A percentile compares a stretch with the other conserved stretches of the same genome.
These are phyloP conservation scores for Henckelia pumila DNA, from an alignment of 257 asterid species.

Conservation along the genomic window DNA sequence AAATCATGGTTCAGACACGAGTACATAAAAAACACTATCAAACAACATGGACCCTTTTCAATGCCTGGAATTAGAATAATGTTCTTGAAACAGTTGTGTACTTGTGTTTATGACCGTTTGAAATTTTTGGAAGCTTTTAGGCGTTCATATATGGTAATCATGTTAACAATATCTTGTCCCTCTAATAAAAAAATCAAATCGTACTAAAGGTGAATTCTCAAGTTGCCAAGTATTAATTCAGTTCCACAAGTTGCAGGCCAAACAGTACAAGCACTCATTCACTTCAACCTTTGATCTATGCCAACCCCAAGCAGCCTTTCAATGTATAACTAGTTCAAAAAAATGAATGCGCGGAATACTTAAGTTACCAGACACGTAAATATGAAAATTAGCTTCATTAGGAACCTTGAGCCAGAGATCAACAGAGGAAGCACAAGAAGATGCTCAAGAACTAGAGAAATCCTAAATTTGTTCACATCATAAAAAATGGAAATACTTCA, in stretches of 20 bases:
- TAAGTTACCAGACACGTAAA: background rate
- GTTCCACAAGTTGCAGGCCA: slow-evolving; percentile 2
- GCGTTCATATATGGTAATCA: background rate
- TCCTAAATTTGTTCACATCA: background rate
- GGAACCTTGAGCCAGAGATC: background rate
- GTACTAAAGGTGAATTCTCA: background rate
- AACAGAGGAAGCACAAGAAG: background rate
- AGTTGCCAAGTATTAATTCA: slow-evolving; percentile 2
- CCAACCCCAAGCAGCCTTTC: background rate
- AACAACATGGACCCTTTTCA: slow-evolving; percentile 1
- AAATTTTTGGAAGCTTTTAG: background rate
- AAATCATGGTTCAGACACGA: slow-evolving; percentile 2
- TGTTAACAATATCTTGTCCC: too few species aligned
- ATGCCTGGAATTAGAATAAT: background rate
- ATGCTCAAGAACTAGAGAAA: background rate
- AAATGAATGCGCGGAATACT: background rate
- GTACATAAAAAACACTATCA: slow-evolving; percentile 18
- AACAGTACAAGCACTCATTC: background rate
- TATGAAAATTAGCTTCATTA: background rate
- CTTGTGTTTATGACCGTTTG: too few species aligned
- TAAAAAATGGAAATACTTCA: too few species aligned
- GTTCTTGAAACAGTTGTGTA: too few species aligned
- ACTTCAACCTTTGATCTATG: too few species aligned
- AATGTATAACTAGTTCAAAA: slow-evolving; percentile 1
- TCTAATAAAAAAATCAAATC: background rate